These are phyloP conservation scores for Aspergillus melleus DNA, from an alignment of 2,329 filamentous ascomycete species.

Conservation along the genomic window DNA sequence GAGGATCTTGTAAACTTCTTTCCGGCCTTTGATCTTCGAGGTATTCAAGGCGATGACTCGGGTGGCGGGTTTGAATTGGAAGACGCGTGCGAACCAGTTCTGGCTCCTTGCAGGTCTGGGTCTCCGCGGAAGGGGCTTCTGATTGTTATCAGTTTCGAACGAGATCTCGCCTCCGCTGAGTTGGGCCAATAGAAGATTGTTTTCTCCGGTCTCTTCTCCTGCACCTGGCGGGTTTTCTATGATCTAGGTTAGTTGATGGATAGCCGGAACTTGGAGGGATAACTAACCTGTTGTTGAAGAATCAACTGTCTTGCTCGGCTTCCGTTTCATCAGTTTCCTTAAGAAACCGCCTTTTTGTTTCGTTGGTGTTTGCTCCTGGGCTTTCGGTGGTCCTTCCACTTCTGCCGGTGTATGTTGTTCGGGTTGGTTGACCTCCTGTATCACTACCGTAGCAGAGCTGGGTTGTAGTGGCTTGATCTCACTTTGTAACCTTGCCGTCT, in stretches of 20 bases:
- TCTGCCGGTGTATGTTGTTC: conserved; percentile 8
- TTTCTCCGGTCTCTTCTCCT: neutral
- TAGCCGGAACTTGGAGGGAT: too few relatives aligned
- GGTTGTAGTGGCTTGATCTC: conserved; percentile 25
- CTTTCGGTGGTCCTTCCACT: conserved; percentile 9
- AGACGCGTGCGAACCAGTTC: conserved; percentile 86
- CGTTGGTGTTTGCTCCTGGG: conserved; percentile 15
- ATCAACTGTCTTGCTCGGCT: conserved; percentile 36
- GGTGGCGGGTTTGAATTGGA: conserved; percentile 82
- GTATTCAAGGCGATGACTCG: conserved; percentile 74
- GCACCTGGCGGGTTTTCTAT: conserved; percentile 8
- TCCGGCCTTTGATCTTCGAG: conserved; percentile 69
- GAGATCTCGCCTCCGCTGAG: conserved; percentile 13
- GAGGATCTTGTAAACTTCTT: conserved; percentile 73
- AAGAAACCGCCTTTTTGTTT: conserved; percentile 49
- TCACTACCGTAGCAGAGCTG: conserved; percentile 26
- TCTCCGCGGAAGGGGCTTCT: conserved; percentile 15
- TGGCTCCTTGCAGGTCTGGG: conserved; percentile 51
- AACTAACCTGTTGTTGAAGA: conserved; percentile 41
- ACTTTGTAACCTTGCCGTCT: conserved; percentile 22
- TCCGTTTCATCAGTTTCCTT: conserved; percentile 55
- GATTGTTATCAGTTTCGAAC: conserved; percentile 16
- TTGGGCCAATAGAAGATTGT: conserved; percentile 13
- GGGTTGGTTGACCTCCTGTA: conserved; percentile 26
- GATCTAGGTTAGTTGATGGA: neutral